A percentile compares a stretch with the other conserved stretches of the same genome.
These are phyloP conservation scores for Phytopythium aichiense DNA, from an alignment of 352 stramenopile genomes.

Conservation along the genomic window DNA sequence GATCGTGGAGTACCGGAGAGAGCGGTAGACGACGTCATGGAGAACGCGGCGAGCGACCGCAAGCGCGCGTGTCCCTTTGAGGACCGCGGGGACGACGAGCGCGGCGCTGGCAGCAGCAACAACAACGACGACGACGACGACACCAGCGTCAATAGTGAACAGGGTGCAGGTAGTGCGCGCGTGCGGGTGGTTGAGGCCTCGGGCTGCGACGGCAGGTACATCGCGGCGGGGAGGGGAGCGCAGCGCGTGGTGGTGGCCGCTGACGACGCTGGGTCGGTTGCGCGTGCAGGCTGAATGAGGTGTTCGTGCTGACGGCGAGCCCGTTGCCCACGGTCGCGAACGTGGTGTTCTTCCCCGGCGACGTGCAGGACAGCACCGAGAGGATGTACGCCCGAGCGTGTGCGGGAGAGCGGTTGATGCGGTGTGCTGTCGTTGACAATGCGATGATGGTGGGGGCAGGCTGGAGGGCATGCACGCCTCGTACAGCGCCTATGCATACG, in stretches of 20 bases:
- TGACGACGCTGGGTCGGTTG: constrained; percentile 7
- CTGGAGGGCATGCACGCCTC: constrained; percentile 26
- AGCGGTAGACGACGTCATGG: not conserved
- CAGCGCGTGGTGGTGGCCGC: not conserved
- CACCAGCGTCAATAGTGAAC: too few relatives aligned
- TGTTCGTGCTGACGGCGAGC: constrained; percentile 34
- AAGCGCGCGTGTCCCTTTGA: constrained; percentile 4
- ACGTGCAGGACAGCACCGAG: constrained; percentile 53
- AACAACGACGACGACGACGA: not conserved
- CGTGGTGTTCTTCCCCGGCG: constrained; percentile 69
- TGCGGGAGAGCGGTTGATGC: not conserved
- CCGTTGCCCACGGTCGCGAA: constrained; percentile 22
- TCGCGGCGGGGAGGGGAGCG: not conserved
- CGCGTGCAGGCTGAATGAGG: constrained; percentile 37
- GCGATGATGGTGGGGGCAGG: constrained; percentile 11
- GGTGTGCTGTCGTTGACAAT: not conserved
- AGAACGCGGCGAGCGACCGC: not conserved
- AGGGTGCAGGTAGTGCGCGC: constrained; percentile 12
- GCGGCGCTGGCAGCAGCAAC: not conserved
- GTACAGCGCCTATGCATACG: constrained; percentile 58
- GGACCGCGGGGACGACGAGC: not conserved
- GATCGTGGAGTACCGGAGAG: not conserved
- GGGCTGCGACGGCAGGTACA: constrained; percentile 32
- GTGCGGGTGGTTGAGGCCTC: constrained; percentile 19
- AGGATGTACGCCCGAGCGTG: constrained; percentile 40